Base-by-base conservation (phyloP, 2,329 filamentous ascomycete species). In the Westerdykella ornata region DNA sequence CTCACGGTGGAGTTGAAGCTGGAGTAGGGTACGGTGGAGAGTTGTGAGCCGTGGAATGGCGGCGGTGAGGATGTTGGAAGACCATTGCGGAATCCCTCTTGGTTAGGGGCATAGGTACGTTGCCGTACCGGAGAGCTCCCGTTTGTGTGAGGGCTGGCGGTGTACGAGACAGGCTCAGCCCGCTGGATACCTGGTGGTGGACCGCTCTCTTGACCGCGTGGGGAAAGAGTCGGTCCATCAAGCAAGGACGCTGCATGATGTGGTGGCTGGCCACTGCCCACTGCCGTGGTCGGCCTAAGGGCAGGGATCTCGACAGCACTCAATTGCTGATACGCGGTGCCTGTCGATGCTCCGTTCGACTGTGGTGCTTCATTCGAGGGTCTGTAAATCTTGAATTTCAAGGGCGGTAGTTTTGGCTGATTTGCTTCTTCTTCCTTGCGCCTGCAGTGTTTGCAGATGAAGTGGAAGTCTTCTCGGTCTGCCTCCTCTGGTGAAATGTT, bases 381-480 rank as follows among this genome's bases (percentile, higher is more conserved):
- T 13, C 74, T 74, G 17, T 70, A 72, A 41, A 79, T 63, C 36
- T 73, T 71, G 52, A 82, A 73, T 55, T 80, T 81, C 48, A 82
- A 65, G 12, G 76, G 72, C 5, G 76, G 80, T 35, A 81, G 72
- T 57, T 83, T 84, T 30, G 78, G 78, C 51, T 72, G 72, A 45
- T 74, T 77, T 14, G 74, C 72, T 39, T 80, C 77, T 52, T 83
- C 74, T 47, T 81, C 78, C 44, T 80, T 82, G 13, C 76, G 80
- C 53, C 78, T 80, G 70, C 92, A 98, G 36, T 83, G 80, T 26
- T 71, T 71, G 68, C 90, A 97, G 49, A 95, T 67, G 58, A 95
- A 95, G 46, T 86, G 81, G 57, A 97, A 97, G 51, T 94, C 85
- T 1, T 87, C 80, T 35, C 81, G 75, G 49, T 95, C 90, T 1